Percentiles rank a stretch among this genome's conserved stretches.
phyloP scores from a whole-genome alignment of 2,329 filamentous ascomycete species.

The Botrytis galanthina region DNA sequence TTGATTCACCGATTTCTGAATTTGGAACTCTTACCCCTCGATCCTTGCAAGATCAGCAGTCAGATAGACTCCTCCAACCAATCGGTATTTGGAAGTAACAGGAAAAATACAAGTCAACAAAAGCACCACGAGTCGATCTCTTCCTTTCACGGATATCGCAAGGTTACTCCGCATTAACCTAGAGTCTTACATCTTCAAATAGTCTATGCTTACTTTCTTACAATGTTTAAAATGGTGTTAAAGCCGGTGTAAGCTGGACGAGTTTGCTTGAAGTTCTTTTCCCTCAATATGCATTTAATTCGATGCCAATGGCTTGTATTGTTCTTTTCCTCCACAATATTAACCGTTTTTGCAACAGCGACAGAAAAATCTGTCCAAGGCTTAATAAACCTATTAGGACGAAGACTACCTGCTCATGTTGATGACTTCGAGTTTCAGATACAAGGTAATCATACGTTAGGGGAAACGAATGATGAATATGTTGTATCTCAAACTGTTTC shows the following conservation, averaged over 20 bases:
- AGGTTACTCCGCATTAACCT: neutral
- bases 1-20: neutral
- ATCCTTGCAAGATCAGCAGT: neutral
- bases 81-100: neutral
- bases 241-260: neutral
- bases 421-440: slow-evolving; percentile 27
- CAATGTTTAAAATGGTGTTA: neutral
- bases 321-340: neutral
- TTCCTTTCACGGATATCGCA: neutral
- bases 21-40: too few relatives aligned
- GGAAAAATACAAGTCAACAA: neutral
- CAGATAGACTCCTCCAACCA: neutral
- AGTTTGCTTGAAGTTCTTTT: neutral
- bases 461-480: slow-evolving; percentile 26
- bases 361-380: slow-evolving; percentile 25
- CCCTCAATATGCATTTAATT: neutral
- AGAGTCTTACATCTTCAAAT: neutral
- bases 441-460: slow-evolving; percentile 7
- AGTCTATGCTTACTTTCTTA: neutral
- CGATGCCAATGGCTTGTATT: neutral
- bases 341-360: neutral
- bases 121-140: neutral
- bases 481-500: slow-evolving; percentile 23
- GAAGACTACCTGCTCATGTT: slow-evolving; percentile 29
- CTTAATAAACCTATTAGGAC: slow-evolving; percentile 25